Conservation (phyloP, 2,329 filamentous ascomycete genomes). For the Berkeleyomyces rouxiae region DNA sequence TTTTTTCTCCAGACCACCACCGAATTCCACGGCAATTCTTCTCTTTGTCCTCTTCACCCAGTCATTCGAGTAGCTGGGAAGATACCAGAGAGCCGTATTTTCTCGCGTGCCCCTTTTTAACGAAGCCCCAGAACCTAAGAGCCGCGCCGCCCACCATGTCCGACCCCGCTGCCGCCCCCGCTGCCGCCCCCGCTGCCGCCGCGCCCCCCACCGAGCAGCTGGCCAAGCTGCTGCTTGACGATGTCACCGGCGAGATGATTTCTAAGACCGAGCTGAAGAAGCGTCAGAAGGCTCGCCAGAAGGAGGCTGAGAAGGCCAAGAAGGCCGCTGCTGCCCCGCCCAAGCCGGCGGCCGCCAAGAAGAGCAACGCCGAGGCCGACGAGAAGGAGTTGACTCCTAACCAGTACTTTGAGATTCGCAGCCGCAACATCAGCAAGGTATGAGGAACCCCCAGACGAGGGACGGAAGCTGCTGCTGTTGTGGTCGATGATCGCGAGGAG, state of each 20-base stretch:
- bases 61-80: neutral
- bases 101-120: neutral
- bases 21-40: neutral
- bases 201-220: conserved; percentile 34
- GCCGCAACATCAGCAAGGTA: conserved; percentile 54
- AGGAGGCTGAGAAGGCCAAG: conserved; percentile 75
- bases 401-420: conserved; percentile 91
- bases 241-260: conserved; percentile 75
- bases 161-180: conserved; percentile 20
- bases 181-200: conserved; percentile 18
- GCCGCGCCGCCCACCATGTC: conserved; percentile 18
- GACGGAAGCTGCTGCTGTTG: neutral
- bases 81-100: neutral
- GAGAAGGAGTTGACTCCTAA: conserved; percentile 41
- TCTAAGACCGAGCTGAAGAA: conserved; percentile 90
- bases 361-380: conserved; percentile 53
- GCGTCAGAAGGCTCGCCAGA: conserved; percentile 78
- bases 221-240: conserved; percentile 69
- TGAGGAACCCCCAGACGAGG: neutral
- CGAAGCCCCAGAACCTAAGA: neutral
- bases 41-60: neutral
- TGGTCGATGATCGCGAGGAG: neutral
- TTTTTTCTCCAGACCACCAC: neutral
- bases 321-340: conserved; percentile 54
- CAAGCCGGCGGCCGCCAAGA: conserved; percentile 46